Base-by-base conservation (phyloP, 495 filamentous ascomycete species). In the Evernia prunastri region DNA sequence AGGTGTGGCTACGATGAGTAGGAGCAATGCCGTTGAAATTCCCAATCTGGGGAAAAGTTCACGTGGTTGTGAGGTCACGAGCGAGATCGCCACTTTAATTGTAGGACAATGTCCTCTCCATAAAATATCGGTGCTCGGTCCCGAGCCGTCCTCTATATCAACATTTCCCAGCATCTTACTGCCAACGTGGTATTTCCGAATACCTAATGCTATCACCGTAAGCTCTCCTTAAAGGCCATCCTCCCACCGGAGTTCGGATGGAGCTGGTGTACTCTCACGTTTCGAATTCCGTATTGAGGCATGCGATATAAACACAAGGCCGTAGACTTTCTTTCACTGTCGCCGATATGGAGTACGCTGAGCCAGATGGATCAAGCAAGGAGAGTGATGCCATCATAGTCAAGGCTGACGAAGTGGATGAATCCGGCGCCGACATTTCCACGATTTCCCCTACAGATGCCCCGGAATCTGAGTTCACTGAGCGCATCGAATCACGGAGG, bases 371-470 rank as follows among this genome's bases (percentile, higher is more conserved):
- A 18, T 17, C 37, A 11, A 49, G 36, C 9, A 56, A 64, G 20
- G 66, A 60, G 3, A 42, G 45, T 1, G 68, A 65, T 23, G 62
- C 69, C 6, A 66, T 82, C 58, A 77, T 83, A 47, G 79, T 83
- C 47, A 82, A 77, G 63, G 81, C 81, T 33, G 81, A 84, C 67
- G 81, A 84, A 61, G 72, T 84, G 18, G 81, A 84, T 53, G 79
- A 82, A 66, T 79, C 78, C 17, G 81, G 81, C 29, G 78, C 80
- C 23, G 80, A 82, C 67, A 82, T 84, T 31, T 78, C 75, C 23
- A 72, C 80, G 15, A 73, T 82, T 17, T 63, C 66, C 11, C 67
- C 69, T 31, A 59, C 49, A 51, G 78, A 80, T 53, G 75, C 79
- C 65, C 71, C 80, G 73, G 77, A 80, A 67, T 78, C 81, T 12